phyloP scores from a whole-genome alignment of 192 early-diverging fungal genomes.

The Geosiphon pyriformis region DNA sequence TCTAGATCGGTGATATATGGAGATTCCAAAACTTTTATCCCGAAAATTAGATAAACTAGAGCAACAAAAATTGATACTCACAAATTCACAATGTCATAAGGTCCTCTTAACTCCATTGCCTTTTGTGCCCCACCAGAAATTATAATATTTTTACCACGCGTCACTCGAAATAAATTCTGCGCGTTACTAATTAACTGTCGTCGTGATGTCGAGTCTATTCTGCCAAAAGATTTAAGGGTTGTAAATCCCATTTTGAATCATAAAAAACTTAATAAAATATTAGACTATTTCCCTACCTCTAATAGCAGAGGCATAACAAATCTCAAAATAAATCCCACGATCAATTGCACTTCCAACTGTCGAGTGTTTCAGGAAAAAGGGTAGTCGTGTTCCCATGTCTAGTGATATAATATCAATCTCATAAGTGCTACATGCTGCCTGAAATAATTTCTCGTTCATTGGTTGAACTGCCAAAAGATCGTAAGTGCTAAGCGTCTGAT shows the following conservation, averaged over 20 bases:
- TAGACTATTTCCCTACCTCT: slow-evolving; percentile 40
- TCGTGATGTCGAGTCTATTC: slow-evolving; percentile 52
- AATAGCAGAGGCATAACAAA: slow-evolving; percentile 62
- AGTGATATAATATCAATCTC: slow-evolving; percentile 82
- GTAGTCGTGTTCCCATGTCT: slow-evolving; percentile 58
- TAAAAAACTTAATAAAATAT: neutral
- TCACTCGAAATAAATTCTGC: slow-evolving; percentile 56
- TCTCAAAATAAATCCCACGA: slow-evolving; percentile 77
- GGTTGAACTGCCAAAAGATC: slow-evolving; percentile 76
- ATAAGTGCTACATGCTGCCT: slow-evolving; percentile 55
- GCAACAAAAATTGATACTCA: slow-evolving; percentile 46
- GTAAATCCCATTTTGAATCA: neutral
- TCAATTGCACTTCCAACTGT: slow-evolving; percentile 63
- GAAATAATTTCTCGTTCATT: slow-evolving; percentile 64
- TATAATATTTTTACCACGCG: slow-evolving; percentile 74
- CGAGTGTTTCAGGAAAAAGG: slow-evolving; percentile 61
- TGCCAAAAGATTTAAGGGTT: neutral
- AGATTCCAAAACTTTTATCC: too few relatives aligned
- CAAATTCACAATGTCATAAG: slow-evolving; percentile 78
- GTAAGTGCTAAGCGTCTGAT: slow-evolving; percentile 34
- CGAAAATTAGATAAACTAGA: too few relatives aligned
- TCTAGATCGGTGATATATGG: slow-evolving; percentile 32
- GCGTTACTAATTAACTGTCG: slow-evolving; percentile 64
- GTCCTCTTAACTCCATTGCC: slow-evolving; percentile 67
- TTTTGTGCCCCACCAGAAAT: slow-evolving; percentile 61